A percentile compares a stretch with the other conserved stretches of the same genome.
phyloP scores from a whole-genome alignment of 163 green algal genomes.

The Scenedesmus sp. region DNA sequence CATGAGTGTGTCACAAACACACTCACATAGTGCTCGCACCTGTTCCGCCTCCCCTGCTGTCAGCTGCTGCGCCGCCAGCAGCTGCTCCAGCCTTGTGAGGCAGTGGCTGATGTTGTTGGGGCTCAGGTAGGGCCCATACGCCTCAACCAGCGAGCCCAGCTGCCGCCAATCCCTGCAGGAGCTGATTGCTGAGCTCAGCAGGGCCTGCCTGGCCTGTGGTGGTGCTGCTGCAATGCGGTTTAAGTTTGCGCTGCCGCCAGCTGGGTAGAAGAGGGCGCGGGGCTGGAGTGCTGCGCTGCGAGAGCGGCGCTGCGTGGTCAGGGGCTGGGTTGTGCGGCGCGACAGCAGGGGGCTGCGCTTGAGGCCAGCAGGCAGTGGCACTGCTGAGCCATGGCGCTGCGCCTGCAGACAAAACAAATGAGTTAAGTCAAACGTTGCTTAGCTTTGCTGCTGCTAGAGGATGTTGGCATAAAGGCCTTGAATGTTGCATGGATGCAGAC shows the following conservation, averaged over 20 bases:
- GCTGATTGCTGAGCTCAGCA: conserved; percentile 37
- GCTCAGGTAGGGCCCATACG: neutral
- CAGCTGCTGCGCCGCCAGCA: conserved; percentile 2
- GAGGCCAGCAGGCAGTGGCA: neutral
- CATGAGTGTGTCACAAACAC: neutral
- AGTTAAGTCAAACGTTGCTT: neutral
- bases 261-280: neutral
- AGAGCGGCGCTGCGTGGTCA: neutral
- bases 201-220: conserved; percentile 11
- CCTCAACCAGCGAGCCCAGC: conserved; percentile 23
- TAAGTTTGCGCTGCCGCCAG: neutral
- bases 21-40: neutral
- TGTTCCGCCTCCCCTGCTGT: conserved; percentile 16
- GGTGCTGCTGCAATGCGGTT: neutral
- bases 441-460: neutral
- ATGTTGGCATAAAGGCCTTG: neutral
- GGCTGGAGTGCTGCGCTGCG: neutral
- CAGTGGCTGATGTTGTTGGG: conserved; percentile 19
- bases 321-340: neutral
- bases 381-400: neutral
- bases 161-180: conserved; percentile 16
- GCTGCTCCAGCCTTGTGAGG: conserved; percentile 23
- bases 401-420: neutral
- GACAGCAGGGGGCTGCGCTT: neutral
- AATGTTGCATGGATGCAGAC: conserved; percentile 4